A percentile compares a stretch with the other conserved stretches of the same genome.
Conservation (phyloP, 495 filamentous ascomycete genomes). For the Symbiotaphrina buchneri region DNA sequence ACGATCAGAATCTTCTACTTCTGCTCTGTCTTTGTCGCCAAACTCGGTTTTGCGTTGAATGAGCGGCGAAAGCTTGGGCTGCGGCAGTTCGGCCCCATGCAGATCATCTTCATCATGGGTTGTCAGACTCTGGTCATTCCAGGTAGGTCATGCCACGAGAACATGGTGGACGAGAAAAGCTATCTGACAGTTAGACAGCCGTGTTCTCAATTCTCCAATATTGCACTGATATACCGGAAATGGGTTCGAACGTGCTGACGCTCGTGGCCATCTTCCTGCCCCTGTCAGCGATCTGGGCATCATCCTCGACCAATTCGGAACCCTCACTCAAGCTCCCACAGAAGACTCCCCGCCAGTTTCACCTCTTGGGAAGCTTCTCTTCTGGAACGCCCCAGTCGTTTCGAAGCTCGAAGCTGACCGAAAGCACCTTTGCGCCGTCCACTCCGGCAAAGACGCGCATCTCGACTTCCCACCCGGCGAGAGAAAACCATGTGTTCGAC, state of each 20-base stretch:
- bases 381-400: no score
- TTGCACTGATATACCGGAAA: slow-evolving; percentile 24
- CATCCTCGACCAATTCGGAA: slow-evolving; percentile 2
- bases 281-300: slow-evolving; percentile 61
- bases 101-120: slow-evolving; percentile 51
- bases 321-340: no score
- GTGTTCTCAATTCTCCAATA: slow-evolving; percentile 49
- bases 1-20: slow-evolving; percentile 55
- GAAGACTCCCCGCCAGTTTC: no score
- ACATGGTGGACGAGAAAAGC: no score
- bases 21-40: slow-evolving; percentile 44
- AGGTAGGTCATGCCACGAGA: slow-evolving; percentile 24
- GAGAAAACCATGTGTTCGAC: no score
- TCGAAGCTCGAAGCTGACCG: no score
- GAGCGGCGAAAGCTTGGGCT: slow-evolving; percentile 32
- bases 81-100: slow-evolving; percentile 39
- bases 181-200: slow-evolving; percentile 21
- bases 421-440: no score
- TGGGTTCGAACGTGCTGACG: slow-evolving; percentile 37
- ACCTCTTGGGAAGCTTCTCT: no score
- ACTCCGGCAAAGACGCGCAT: no score
- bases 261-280: slow-evolving; percentile 54
- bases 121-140: slow-evolving; percentile 63
- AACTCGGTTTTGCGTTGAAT: slow-evolving; percentile 38
- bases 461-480: no score